Base-by-base conservation (phyloP, 2,329 filamentous ascomycete genomes). In the Epichloe gansuensis region DNA sequence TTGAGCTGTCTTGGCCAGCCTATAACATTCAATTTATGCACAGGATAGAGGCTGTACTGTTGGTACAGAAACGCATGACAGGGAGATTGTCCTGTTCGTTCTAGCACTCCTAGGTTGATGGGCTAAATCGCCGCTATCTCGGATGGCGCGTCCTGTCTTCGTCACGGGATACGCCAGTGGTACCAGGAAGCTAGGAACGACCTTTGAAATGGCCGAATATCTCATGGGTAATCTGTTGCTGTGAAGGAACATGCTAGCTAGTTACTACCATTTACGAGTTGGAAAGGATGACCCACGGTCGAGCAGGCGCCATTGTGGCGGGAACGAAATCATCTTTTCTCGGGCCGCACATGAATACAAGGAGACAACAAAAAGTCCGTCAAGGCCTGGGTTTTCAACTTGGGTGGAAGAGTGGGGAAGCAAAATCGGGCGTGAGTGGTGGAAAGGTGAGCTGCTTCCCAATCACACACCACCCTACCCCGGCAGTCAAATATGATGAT, bases 401-500 rank as follows among this genome's bases (percentile, higher is more conserved):
- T 39, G 15, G 15, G 17, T 31, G 8, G 8, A 31, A 25, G 17
- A 23, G 42, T 44, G 17, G 42, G 41, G 42, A 44, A 21, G 21
- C 42, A 5, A 25, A 23, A 9, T 44, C 11, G 17, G 42, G 42
- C 21, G 42, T 44, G 42, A 44, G 15, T 21, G 34, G 46, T 25
- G 15, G 9, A 23, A 31, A 31, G 28, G 28, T 31, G 28, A 31
- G 34, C 5, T 43, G 6, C 12, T 42, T 23, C 21, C 4, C 12
- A 46, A n/a, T 4, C 13, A 17, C 52, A 53, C 52, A 28, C 46
- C 39, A 49, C 39, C 46, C 21, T 38, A 15, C 48, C 51, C 47
- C 47, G 47, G 52, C 52, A 50, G 47, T 50, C 52, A 23, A 46
- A 50, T 15, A 41, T 50, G 48, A 49, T 43, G 17, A 21, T 21